Evolutionary conservation across 495 filamentous ascomycete species (phyloP).

Genomic region (Xylaria telfairii): DNA sequence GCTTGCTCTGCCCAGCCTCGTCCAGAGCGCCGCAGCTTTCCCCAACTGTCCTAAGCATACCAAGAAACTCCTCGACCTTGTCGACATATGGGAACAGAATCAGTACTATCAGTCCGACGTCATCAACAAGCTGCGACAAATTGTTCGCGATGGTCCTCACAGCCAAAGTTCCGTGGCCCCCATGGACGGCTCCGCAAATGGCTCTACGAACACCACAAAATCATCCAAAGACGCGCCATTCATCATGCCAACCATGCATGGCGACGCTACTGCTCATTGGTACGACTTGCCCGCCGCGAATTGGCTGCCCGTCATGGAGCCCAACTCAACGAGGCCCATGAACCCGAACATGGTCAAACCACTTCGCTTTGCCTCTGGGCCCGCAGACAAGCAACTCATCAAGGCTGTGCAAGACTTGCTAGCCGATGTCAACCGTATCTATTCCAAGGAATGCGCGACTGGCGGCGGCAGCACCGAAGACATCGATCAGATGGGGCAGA

Average conservation of each 20-base stretch:
- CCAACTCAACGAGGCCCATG: slow-evolving; percentile 75
- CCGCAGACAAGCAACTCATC: slow-evolving; percentile 69
- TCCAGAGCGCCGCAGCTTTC: slow-evolving; percentile 68
- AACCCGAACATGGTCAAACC: slow-evolving; percentile 75
- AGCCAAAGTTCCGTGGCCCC: slow-evolving; percentile 22
- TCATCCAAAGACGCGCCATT: slow-evolving; percentile 64
- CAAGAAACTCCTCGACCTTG: slow-evolving; percentile 66
- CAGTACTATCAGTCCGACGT: slow-evolving; percentile 68
- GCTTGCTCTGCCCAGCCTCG: slow-evolving; percentile 63
- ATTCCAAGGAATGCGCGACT: slow-evolving; percentile 43
- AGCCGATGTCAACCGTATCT: slow-evolving; percentile 70
- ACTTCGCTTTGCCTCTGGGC: slow-evolving; percentile 73
- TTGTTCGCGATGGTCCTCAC: slow-evolving; percentile 55
- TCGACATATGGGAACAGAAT: slow-evolving; percentile 75
- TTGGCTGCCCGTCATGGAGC: slow-evolving; percentile 76
- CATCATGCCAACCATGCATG: slow-evolving; percentile 77
- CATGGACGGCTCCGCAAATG: slow-evolving; percentile 23
- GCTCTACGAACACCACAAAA: slow-evolving; percentile 29
- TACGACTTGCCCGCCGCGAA: slow-evolving; percentile 89
- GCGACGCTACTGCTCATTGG: slow-evolving; percentile 75
- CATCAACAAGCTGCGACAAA: slow-evolving; percentile 65
- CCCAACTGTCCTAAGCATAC: slow-evolving; percentile 69
- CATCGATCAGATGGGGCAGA: slow-evolving; percentile 76
- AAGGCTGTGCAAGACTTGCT: slow-evolving; percentile 72
- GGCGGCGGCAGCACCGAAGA: slow-evolving; percentile 53